phyloP scores from a whole-genome alignment of 169 alveolate genomes.

The Fabrea salina region DNA sequence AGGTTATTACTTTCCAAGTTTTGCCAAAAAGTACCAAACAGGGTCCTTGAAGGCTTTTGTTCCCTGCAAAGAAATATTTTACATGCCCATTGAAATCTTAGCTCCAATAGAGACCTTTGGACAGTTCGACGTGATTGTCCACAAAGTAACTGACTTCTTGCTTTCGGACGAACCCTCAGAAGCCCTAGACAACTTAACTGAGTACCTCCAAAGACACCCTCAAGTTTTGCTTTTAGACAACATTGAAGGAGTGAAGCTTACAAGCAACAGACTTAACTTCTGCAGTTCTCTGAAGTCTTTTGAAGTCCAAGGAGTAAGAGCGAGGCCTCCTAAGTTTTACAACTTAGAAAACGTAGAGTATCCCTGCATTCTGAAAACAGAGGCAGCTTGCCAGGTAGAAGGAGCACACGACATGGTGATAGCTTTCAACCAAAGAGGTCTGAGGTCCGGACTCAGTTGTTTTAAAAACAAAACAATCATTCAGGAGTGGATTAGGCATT shows the following conservation, averaged over 20 bases:
- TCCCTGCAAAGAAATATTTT: neutral
- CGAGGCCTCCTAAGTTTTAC: neutral
- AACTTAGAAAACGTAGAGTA: neutral
- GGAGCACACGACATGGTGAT: neutral
- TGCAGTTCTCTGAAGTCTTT: neutral
- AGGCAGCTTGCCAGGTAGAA: slow-evolving; percentile 14
- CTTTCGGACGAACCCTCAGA: slow-evolving; percentile 5
- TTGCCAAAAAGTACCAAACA: slow-evolving; percentile 1
- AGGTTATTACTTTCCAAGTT: slow-evolving; percentile 14
- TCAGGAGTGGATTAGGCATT: neutral
- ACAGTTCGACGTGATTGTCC: slow-evolving; percentile 15
- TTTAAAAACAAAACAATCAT: neutral
- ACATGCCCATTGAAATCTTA: slow-evolving; percentile 12
- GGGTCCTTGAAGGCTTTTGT: neutral
- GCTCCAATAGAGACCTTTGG: slow-evolving; percentile 23
- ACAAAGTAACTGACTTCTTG: slow-evolving; percentile 1
- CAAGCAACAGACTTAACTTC: neutral
- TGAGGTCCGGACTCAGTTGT: neutral
- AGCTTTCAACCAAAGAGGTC: neutral
- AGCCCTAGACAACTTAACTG: neutral
- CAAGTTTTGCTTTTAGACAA: neutral
- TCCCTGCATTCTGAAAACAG: slow-evolving; percentile 22
- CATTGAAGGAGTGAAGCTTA: neutral
- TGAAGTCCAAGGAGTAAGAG: neutral
- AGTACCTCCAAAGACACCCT: neutral